phyloP scores from a whole-genome alignment of 108 stramenopile species.

The Schizochytrium sp. region DNA sequence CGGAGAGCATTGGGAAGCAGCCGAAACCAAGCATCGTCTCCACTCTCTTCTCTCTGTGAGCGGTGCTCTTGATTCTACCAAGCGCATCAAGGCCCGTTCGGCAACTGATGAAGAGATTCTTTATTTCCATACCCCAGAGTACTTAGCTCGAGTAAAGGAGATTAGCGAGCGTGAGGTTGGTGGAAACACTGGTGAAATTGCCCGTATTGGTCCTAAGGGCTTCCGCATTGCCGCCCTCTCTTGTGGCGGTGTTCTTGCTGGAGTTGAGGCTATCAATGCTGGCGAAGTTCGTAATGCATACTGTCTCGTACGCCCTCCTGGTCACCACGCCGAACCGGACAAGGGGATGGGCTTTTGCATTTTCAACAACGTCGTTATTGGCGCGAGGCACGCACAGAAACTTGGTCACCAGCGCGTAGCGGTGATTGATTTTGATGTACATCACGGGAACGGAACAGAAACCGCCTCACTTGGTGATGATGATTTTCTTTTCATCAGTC shows the following conservation, averaged over 20 bases:
- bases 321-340: constrained; percentile 92
- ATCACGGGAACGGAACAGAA: constrained; percentile 90
- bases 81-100: constrained; percentile 55
- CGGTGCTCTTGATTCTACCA: constrained; percentile 10
- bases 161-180: constrained; percentile 48
- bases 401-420: not conserved
- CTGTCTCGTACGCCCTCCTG: constrained; percentile 96
- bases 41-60: constrained; percentile 56
- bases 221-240: constrained; percentile 63
- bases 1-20: constrained; percentile 63
- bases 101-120: constrained; percentile 62
- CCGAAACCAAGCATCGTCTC: constrained; percentile 61
- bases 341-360: constrained; percentile 93
- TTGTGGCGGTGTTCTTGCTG: constrained; percentile 61
- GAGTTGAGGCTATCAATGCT: constrained; percentile 70
- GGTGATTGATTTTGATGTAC: constrained; percentile 90
- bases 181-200: constrained; percentile 63
- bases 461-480: constrained; percentile 64
- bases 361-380: constrained; percentile 87
- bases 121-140: constrained; percentile 44
- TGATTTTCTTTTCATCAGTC: constrained; percentile 67
- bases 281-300: constrained; percentile 80
- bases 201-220: constrained; percentile 54
- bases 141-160: constrained; percentile 54
- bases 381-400: constrained; percentile 27